Conservation (phyloP, 164 flowering plant species). For the Brasenia schreberi region DNA sequence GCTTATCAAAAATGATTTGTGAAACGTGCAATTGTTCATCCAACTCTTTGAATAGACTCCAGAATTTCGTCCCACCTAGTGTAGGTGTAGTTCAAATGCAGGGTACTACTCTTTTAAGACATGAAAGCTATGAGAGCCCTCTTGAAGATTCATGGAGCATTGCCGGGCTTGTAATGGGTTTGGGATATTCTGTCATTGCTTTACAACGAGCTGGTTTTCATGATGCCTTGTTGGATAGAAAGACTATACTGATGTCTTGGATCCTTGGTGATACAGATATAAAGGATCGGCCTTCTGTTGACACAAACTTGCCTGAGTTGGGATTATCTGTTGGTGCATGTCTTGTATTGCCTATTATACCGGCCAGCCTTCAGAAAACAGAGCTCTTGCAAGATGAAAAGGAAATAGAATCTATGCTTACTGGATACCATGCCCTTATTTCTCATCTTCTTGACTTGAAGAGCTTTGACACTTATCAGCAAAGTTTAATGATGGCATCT, state of each 20-base stretch:
- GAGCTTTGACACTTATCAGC: constrained; percentile 36
- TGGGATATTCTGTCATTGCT: constrained; percentile 54
- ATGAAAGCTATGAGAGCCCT: constrained; percentile 19
- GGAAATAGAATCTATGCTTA: constrained; percentile 46
- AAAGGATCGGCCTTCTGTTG: not conserved
- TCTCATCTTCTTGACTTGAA: constrained; percentile 47
- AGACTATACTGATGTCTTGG: constrained; percentile 54
- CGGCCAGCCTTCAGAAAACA: constrained; percentile 57
- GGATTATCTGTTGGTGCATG: constrained; percentile 62
- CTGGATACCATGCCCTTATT: constrained; percentile 46
- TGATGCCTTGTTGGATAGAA: constrained; percentile 55
- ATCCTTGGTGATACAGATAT: constrained; percentile 27
- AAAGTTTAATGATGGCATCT: constrained; percentile 69
- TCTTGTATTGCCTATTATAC: constrained; percentile 63
- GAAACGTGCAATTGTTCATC: constrained; percentile 37
- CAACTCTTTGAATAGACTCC: constrained; percentile 34
- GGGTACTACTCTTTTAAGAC: constrained; percentile 13
- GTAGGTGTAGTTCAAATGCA: constrained; percentile 7
- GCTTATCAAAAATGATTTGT: constrained; percentile 30
- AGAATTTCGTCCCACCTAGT: constrained; percentile 18
- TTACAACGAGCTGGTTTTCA: constrained; percentile 48
- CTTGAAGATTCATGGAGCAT: constrained; percentile 89
- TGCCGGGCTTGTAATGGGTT: constrained; percentile 76
- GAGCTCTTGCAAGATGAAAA: constrained; percentile 44
- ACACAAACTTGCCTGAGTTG: constrained; percentile 15